Evolutionary conservation across 78 protist species (phyloP).

Genomic region (Chrysochromulina tobinii): DNA sequence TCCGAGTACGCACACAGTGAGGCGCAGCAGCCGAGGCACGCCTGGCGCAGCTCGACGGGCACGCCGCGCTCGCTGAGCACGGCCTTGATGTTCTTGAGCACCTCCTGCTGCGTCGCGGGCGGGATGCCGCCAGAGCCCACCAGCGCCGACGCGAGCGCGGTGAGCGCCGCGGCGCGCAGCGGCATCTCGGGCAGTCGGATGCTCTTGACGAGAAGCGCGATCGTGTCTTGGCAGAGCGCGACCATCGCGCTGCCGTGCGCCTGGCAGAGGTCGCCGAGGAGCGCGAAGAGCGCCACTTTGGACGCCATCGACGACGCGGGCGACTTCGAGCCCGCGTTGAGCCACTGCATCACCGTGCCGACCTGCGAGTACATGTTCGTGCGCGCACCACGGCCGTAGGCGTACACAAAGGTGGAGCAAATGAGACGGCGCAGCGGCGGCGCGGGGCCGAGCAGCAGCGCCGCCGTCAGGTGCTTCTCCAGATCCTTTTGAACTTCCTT

Average conservation of each 20-base stretch:
- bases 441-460: neutral
- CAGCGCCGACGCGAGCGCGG: neutral
- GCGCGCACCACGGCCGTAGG: conserved; percentile 2
- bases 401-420: too few relatives aligned
- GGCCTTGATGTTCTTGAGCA: neutral
- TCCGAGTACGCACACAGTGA: neutral
- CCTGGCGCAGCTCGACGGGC: neutral
- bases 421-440: neutral
- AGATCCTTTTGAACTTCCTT: neutral
- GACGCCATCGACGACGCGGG: too few relatives aligned
- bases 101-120: neutral
- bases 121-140: neutral
- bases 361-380: neutral
- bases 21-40: neutral
- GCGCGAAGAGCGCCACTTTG: neutral
- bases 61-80: neutral
- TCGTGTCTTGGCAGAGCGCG: neutral
- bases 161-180: neutral
- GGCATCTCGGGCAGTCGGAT: neutral
- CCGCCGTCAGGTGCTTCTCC: neutral
- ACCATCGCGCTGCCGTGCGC: neutral
- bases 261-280: neutral
- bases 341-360: neutral
- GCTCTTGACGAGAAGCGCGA: neutral
- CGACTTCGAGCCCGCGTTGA: neutral